These are phyloP conservation scores for Paramecium sonneborni DNA, from an alignment of 73 alveolate species.

Conservation along the genomic window DNA sequence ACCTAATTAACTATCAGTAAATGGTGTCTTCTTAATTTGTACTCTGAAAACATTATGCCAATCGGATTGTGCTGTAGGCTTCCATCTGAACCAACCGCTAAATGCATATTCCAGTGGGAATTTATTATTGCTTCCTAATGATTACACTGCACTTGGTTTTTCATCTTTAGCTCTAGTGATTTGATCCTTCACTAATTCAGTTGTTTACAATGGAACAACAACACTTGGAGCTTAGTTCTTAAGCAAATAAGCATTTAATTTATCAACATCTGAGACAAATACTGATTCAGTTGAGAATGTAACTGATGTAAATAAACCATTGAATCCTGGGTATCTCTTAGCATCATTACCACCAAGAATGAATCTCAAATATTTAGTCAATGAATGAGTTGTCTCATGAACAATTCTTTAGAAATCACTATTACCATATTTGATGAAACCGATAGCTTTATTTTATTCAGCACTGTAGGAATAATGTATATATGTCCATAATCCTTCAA, in stretches of 20 bases:
- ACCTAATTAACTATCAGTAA: conserved; percentile 8
- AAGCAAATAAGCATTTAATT: background rate
- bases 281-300: conserved; percentile 49
- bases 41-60: conserved; percentile 66
- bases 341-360: conserved; percentile 51
- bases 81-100: conserved; percentile 62
- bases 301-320: conserved; percentile 45
- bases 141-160: background rate
- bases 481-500: conserved; percentile 64
- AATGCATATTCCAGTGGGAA: conserved; percentile 58
- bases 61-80: conserved; percentile 24
- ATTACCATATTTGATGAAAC: conserved; percentile 43
- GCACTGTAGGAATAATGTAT: conserved; percentile 36
- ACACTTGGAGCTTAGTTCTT: conserved; percentile 11
- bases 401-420: background rate
- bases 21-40: conserved; percentile 36
- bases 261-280: conserved; percentile 6
- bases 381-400: conserved; percentile 39
- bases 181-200: background rate
- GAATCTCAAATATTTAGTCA: conserved; percentile 41
- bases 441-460: conserved; percentile 25
- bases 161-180: conserved; percentile 7
- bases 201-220: background rate
- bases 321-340: conserved; percentile 50
- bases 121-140: background rate